These are phyloP conservation scores for Lactarius trivialis DNA, from an alignment of 768 basidiomycete genomes.

Conservation along the genomic window DNA sequence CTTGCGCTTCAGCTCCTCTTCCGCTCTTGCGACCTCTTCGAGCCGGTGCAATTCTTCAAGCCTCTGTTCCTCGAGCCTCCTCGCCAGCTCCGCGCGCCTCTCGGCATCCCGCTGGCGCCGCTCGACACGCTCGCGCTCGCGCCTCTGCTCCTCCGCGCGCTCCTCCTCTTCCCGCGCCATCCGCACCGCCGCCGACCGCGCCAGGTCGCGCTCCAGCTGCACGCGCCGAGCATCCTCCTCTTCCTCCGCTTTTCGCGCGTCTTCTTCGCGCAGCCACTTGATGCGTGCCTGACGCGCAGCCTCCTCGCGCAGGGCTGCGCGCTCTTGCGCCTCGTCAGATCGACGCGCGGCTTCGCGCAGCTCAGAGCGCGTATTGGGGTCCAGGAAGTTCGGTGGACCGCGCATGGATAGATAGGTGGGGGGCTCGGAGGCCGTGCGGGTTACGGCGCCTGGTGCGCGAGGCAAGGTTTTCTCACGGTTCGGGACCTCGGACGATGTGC, in stretches of 20 bases:
- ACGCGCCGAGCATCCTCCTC: conserved; percentile 1
- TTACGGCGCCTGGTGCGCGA: neutral
- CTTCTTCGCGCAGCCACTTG: conserved; percentile 15
- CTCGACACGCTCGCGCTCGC: conserved; percentile 10
- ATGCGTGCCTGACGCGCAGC: conserved; percentile 11
- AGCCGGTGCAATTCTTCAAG: conserved; percentile 4
- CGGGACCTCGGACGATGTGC: conserved; percentile 4
- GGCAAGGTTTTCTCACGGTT: conserved; percentile 14
- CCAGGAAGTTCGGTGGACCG: conserved; percentile 12
- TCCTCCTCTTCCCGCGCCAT: conserved; percentile 11
- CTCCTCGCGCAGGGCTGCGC: conserved; percentile 3
- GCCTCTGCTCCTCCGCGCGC: conserved; percentile 10
- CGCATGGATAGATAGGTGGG: neutral
- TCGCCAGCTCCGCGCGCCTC: conserved; percentile 6
- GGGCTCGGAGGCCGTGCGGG: conserved; percentile 9
- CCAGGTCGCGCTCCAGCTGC: conserved; percentile 15
- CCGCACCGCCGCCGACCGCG: conserved; percentile 1
- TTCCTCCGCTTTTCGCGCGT: conserved; percentile 9
- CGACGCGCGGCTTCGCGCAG: conserved; percentile 8
- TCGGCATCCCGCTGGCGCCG: conserved; percentile 13
- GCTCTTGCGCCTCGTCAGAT: neutral
- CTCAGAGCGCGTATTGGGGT: conserved; percentile 7
- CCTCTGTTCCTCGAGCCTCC: conserved; percentile 11
- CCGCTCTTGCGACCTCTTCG: conserved; percentile 7
- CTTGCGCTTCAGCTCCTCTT: conserved; percentile 12